Evolutionary conservation across 2,329 filamentous ascomycete genomes (phyloP), one percentile per base, ranked within the genome.

Genomic region (Penicillium sp.): DNA sequence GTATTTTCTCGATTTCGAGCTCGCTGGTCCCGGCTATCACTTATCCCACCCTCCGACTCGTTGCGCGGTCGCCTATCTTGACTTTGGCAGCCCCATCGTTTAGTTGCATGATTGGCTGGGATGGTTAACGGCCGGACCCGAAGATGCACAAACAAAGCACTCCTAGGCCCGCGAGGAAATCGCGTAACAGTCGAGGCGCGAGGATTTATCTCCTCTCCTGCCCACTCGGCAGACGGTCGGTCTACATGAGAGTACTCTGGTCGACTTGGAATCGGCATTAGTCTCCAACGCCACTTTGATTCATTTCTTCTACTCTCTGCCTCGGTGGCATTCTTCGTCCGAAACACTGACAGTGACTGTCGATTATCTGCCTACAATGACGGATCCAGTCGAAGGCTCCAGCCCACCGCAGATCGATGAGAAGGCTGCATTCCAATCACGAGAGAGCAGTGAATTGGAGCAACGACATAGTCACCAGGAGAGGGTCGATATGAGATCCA

Each of bases 401-500:
- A 43, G 34, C 36, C 49, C 45, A 18, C 43, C 47, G n/a, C 45
- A 43, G 7, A 27, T 39, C 19, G 56, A 65, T 16, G 62, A 63
- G 38, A 65, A 65, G 33, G 35, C 41, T 13, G 31, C 41, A 6
- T 41, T 45, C 15, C 57, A 59, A 42, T 47, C 60, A 27, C 54
- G 57, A 28, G 48, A 54, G 32, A 43, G 57, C 20, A 54, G 53
- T 34, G 57, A 59, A 17, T 50, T 59, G 31, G 56, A 62, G 34
- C 46, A 45, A n/a, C 51, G 59, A n/a, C 53, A 58, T 25, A 63
- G 59, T 39, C 72, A 75, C 53, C 71, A 71, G 46, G 72, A 76
- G 46, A 72, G 73, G 42, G 53, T 67, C 51, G 70, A 70, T 16
- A 47, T 73, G 2, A 61, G 69, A 42, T 71, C 68, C 16, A 71